Base-by-base conservation (phyloP, 2,329 filamentous ascomycete species). In the Berkeleyomyces basicola region DNA sequence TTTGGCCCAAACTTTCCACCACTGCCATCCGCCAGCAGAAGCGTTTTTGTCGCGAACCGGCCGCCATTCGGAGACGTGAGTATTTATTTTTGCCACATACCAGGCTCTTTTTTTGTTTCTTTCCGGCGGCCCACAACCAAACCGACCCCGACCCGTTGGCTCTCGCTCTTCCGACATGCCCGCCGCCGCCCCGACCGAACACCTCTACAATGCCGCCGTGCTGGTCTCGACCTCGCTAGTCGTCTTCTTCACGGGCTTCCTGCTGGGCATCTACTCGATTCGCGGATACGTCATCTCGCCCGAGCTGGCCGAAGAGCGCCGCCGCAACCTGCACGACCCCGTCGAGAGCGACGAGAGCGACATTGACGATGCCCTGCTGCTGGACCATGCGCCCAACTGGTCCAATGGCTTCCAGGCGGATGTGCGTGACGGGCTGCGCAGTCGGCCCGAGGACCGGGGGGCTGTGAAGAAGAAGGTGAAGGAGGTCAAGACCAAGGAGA, bases 221-320 rank as follows among this genome's bases (percentile, higher is more conserved):
- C 77, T 90, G 55, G 75, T 92, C 66, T 83, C 85, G 62, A 90
- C 88, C 16, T 84, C 85, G 67, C 80, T 95, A 66, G 76, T 92
- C 63, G 82, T 86, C 66, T 84, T 88, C 67, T 72, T 93, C 61
- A 81, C 83, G 0, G 91, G 91, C 68, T 95, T 92, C 74, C 82
- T 90, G 44, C 80, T 96, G 11, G 90, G 88, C 66, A 75, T 95
- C 65, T 90, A 90, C 74, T 79, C 84, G 16, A 80, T 81, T 65
- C 78, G 74, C 63, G 81, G 82, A 63, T 83, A 82, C 74, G 71
- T 83, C 55, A 75, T 83, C 68, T 77, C 81, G n/a, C 78, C 81
- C 1, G 71, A 73, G 65, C 73, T 87, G 67, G 75, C 72, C 67
- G 72, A 82, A 71, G 75, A 85, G 78, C 76, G 84, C 71, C 73